Evolutionary conservation across 495 filamentous ascomycete genomes (phyloP), one percentile per base, ranked within the genome.

Genomic region (Massariosphaeria phaeospora): DNA sequence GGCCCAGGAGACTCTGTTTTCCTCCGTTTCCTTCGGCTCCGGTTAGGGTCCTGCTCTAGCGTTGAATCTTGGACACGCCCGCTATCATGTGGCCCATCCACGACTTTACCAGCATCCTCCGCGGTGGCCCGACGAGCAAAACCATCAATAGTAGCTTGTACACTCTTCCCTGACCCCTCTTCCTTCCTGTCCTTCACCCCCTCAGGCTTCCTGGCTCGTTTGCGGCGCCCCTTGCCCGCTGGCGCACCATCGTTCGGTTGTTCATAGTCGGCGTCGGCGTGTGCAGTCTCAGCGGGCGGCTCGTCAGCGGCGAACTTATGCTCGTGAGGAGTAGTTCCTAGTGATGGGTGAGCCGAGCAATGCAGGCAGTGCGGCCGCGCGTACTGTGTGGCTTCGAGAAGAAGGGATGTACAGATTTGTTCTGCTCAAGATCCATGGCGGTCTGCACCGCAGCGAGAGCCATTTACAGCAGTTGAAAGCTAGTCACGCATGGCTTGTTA

Each of bases 401-500:
- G 62, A 72, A 72, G 23, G 66, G 68, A 53, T 72, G 69, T 25
- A 72, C 10, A 20, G 23, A 43, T 45, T 49, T 63, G 44, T 53
- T 58, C 21, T 57, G 60, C 35, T 64, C 69, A 17, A 58, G 50
- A 49, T 62, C 57, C 68, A 70, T 72, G 10, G 62, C 64, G 21
- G 61, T 39, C 13, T 55, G 56, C 18, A 69, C 53, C 42, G 48
- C 57, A 23, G 57, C 56, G 23, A 61, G 41, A 31, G 69, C 69
- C 69, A 72, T 72, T 47, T 31, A 53, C 6, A 21, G 31, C 9
- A n/a, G 23, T 33, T 0, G 3, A 2, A 17, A 27, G n/a, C 20
- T 52, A 52, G 2, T 23, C 21, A 24, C 5, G 47, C 55, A 59
- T 59, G 20, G 7, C n/a, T n/a, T n/a, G n/a, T n/a, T n/a, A n/a